Evolutionary conservation across 2,329 filamentous ascomycete genomes (phyloP).

Genomic region (Exserohilum turcica): DNA sequence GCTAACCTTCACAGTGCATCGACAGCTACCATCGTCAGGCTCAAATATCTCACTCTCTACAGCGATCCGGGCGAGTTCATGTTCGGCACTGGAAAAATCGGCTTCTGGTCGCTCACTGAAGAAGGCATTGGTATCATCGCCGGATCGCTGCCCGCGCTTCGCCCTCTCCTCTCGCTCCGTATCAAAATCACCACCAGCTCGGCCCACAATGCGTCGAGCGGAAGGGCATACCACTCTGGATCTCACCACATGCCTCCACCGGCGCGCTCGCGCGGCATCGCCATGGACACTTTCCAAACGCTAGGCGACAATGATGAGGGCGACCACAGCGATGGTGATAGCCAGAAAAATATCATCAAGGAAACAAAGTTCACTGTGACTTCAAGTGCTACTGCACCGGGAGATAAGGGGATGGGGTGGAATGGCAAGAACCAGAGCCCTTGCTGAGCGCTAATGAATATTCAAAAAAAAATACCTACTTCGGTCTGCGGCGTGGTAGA

Average conservation of each 20-base stretch:
- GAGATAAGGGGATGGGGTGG: background rate
- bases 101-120: constrained; percentile 54
- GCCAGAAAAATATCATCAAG: constrained; percentile 50
- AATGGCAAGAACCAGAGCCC: background rate
- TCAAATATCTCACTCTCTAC: constrained; percentile 51
- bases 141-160: constrained; percentile 52
- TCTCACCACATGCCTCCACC: constrained; percentile 4
- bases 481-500: background rate
- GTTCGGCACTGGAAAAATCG: constrained; percentile 50
- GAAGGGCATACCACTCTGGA: constrained; percentile 15
- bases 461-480: background rate
- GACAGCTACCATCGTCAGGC: constrained; percentile 48
- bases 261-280: constrained; percentile 14
- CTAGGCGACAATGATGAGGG: constrained; percentile 17
- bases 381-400: constrained; percentile 2
- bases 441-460: constrained; percentile 16
- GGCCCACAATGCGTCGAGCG: constrained; percentile 27
- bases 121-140: constrained; percentile 55
- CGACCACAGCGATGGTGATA: constrained; percentile 33
- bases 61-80: constrained; percentile 50
- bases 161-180: constrained; percentile 46
- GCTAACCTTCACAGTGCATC: constrained; percentile 38
- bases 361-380: constrained; percentile 36
- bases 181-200: constrained; percentile 19
- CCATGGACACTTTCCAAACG: constrained; percentile 25